Evolutionary conservation across 371 early-diverging fungal species (phyloP).

Genomic region (Massospora cicadina): DNA sequence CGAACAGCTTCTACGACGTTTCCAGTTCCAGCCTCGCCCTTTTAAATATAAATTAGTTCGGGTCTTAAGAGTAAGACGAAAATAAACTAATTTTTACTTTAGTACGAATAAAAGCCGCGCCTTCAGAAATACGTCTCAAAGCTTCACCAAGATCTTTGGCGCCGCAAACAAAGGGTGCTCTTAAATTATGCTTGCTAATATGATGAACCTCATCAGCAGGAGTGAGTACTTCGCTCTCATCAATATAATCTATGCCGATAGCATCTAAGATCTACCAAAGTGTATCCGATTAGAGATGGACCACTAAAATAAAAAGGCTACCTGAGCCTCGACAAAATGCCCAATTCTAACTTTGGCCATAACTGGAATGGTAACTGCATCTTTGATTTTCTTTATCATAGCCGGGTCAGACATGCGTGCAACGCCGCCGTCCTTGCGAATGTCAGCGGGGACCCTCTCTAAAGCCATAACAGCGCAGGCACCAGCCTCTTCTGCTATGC

Average conservation of each 20-base stretch:
- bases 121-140: slow-evolving; percentile 87
- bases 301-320: slow-evolving; percentile 11
- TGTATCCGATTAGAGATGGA: not conserved
- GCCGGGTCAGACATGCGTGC: slow-evolving; percentile 96
- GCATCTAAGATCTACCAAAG: slow-evolving; percentile 65
- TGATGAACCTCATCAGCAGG: slow-evolving; percentile 87
- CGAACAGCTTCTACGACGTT: slow-evolving; percentile 92
- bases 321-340: slow-evolving; percentile 91
- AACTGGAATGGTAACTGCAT: slow-evolving; percentile 91
- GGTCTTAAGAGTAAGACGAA: not conserved
- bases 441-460: slow-evolving; percentile 96
- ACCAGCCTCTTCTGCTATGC: slow-evolving; percentile 95
- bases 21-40: slow-evolving; percentile 94
- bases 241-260: slow-evolving; percentile 87
- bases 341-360: slow-evolving; percentile 98
- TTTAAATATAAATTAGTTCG: not conserved
- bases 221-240: slow-evolving; percentile 91
- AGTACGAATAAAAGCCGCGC: slow-evolving; percentile 95
- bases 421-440: slow-evolving; percentile 92
- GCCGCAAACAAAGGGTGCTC: slow-evolving; percentile 91
- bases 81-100: slow-evolving; percentile 32
- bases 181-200: slow-evolving; percentile 81
- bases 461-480: slow-evolving; percentile 97
- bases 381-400: slow-evolving; percentile 91
- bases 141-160: slow-evolving; percentile 94